Evolutionary conservation across 352 stramenopile species (phyloP), one percentile per base, ranked within the genome.

Genomic region (Globisporangium cylindrosporum): DNA sequence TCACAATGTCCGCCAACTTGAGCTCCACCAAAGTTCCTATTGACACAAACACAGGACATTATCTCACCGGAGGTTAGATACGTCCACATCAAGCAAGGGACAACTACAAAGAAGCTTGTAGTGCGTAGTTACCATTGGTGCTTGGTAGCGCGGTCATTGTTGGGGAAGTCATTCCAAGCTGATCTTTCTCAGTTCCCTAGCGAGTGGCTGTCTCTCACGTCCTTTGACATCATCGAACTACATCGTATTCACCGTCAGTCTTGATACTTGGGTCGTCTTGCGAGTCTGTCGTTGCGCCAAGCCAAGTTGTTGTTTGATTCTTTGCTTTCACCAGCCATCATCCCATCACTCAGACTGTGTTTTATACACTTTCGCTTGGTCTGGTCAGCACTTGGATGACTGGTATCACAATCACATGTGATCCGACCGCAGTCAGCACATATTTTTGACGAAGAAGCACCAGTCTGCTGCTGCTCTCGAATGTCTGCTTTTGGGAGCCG

Each of bases 401-500:
- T 48, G 3, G 29, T 48, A 46, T 27, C 20, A 54, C 82, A 90
- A 48, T 88, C 82, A 51, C 82, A 90, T 9, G 73, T 77, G 36
- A 90, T 84, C 10, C 80, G 74, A 5, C 82, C 80, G 54, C 82
- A 90, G 0, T 60, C 62, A 7, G 73, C 71, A 54, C 82, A 90
- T 70, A 89, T 89, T 15, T 61, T 61, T 15, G 73, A 55, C 14
- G 55, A 9, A 12, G 5, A 49, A 15, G 20, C 54, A 18, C n/a
- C 38, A 15, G 29, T 76, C 7, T 77, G 60, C 49, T 91, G 77
- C 9, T 79, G 64, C 41, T 91, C 79, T 12, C 81, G 77, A 24
- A 90, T 24, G 62, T 94, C 86, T 1, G 76, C 69, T 62, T 91
- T 91, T 1, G 82, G 74, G 2, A 89, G 25, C 12, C 82, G 76